Evolutionary conservation across 139 green algal genomes (phyloP).

Genomic region (Yamagishiella unicocca): DNA sequence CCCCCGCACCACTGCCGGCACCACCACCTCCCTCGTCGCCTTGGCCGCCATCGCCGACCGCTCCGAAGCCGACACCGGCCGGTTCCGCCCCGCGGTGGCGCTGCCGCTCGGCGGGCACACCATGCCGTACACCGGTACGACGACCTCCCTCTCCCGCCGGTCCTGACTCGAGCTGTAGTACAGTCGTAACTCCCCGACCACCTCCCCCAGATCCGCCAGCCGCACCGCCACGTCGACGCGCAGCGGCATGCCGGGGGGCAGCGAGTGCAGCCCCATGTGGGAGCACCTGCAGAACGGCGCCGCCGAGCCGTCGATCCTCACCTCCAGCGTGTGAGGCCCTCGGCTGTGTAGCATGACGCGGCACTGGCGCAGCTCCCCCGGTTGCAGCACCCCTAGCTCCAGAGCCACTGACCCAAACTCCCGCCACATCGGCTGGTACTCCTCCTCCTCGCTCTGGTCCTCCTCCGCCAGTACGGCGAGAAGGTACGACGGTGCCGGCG

Average conservation of each 20-base stretch:
- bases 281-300: constrained; percentile 8
- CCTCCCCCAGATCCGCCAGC: background rate
- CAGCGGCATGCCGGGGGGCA: constrained; percentile 5
- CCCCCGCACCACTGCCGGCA: constrained; percentile 2
- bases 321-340: background rate
- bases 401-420: constrained; percentile 25
- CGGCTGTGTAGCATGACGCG: constrained; percentile 28
- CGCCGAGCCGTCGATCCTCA: background rate
- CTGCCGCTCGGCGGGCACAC: background rate
- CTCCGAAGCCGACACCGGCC: background rate
- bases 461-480: background rate
- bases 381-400: constrained; percentile 30
- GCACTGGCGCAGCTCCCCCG: constrained; percentile 39
- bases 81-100: background rate
- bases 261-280: background rate
- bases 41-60: constrained; percentile 8
- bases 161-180: background rate
- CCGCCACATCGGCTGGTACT: constrained; percentile 29
- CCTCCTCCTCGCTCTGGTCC: background rate
- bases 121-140: constrained; percentile 41
- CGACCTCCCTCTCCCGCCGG: background rate
- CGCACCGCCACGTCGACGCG: constrained; percentile 10
- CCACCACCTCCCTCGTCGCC: background rate
- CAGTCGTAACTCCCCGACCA: constrained; percentile 38
- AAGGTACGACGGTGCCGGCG: constrained; percentile 23